Percentiles rank a stretch among this genome's conserved stretches.
phyloP scores from a whole-genome alignment of 1,139 yeast species.

The Lodderomyces margitis region DNA sequence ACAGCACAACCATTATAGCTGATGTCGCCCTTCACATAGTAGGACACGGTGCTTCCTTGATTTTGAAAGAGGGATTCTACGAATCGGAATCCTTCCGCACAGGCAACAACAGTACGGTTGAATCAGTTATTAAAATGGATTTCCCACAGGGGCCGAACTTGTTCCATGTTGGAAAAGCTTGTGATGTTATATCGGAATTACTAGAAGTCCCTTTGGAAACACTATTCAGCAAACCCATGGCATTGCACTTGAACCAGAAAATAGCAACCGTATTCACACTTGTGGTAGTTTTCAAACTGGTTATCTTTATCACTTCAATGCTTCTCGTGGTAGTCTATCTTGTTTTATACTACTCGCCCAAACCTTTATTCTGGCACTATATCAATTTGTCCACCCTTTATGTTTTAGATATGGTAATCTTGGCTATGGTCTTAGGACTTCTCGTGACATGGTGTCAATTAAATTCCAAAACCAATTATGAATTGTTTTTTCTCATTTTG shows the following conservation, averaged over 20 bases:
- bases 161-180: constrained; percentile 1
- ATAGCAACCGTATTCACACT: not conserved
- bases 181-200: constrained; percentile 1
- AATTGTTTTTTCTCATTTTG: constrained; percentile 8
- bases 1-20: constrained; percentile 20
- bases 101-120: not conserved
- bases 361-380: constrained; percentile 11
- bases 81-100: not conserved
- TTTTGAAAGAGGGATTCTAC: constrained; percentile 19
- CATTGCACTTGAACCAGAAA: not conserved
- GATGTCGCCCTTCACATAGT: constrained; percentile 4
- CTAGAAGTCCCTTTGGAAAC: constrained; percentile 6
- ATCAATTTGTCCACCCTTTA: constrained; percentile 8
- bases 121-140: constrained; percentile 10
- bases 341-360: constrained; percentile 8
- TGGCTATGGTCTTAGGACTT: constrained; percentile 6
- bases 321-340: constrained; percentile 5
- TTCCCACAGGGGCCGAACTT: constrained; percentile 5
- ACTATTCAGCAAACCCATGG: constrained; percentile 5
- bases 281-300: not conserved
- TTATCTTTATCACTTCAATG: constrained; percentile 10
- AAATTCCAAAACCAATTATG: not conserved
- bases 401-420: constrained; percentile 4
- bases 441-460: constrained; percentile 5
- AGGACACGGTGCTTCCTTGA: constrained; percentile 13